Percentiles rank a stretch among this genome's conserved stretches.
These are phyloP conservation scores for Fusarium torreyae DNA, from an alignment of 2,329 filamentous ascomycete genomes.

Conservation along the genomic window DNA sequence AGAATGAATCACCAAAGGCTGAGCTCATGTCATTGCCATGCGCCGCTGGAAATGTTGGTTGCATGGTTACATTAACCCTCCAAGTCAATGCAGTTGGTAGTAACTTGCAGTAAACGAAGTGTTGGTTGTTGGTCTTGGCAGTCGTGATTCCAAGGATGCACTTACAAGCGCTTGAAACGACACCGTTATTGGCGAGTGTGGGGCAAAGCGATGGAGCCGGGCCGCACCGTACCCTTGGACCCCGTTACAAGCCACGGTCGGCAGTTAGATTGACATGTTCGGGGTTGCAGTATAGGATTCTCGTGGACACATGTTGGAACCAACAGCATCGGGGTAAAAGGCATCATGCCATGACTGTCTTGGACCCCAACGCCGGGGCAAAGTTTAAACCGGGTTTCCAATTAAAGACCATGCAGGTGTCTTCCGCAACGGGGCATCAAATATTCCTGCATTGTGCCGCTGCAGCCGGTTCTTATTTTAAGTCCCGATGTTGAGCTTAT, in stretches of 20 bases:
- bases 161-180: background rate
- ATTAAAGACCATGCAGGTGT: background rate
- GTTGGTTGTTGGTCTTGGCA: slow-evolving; percentile 4
- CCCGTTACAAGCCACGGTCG: background rate
- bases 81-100: background rate
- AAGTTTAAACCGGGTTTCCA: background rate
- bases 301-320: slow-evolving; percentile 1
- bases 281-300: background rate
- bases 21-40: background rate
- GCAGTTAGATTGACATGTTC: background rate
- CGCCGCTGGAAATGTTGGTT: slow-evolving; percentile 3
- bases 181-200: slow-evolving; percentile 1
- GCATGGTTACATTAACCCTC: background rate
- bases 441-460: background rate
- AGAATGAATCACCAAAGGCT: background rate
- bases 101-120: too few species aligned
- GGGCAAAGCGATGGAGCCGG: background rate
- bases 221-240: background rate
- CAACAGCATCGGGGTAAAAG: slow-evolving; percentile 2
- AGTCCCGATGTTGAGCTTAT: background rate
- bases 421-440: background rate
- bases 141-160: background rate
- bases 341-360: too few species aligned
- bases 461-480: slow-evolving; percentile 3
- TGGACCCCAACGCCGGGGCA: background rate